Conservation (phyloP, 345 rosid species). For the Orychophragmus violaceus region DNA sequence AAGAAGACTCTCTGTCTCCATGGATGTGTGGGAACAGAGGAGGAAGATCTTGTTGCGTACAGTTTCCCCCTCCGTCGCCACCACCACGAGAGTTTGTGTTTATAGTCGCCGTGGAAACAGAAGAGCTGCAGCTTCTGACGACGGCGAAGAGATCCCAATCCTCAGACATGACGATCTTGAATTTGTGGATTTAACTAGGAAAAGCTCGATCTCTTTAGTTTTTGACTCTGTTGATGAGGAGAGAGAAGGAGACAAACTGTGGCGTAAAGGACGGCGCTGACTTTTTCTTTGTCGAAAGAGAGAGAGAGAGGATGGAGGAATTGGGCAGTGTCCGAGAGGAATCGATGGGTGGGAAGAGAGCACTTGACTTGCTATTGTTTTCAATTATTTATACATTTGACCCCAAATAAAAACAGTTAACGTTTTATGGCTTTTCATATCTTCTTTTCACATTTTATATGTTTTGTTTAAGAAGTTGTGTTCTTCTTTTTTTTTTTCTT, state of each 20-base stretch:
- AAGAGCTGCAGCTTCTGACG: slow-evolving; percentile 57
- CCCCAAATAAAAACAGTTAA: background rate
- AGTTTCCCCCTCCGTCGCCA: slow-evolving; percentile 32
- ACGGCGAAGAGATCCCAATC: slow-evolving; percentile 87
- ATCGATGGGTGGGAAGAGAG: slow-evolving; percentile 10
- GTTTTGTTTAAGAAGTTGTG: background rate
- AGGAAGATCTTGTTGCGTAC: slow-evolving; percentile 23
- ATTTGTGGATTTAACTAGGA: no score
- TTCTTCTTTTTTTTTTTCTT: background rate
- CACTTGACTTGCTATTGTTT: slow-evolving; percentile 41
- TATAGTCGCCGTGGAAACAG: background rate
- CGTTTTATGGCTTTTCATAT: slow-evolving; percentile 3
- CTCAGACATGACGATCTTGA: slow-evolving; percentile 36
- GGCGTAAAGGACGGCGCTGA: slow-evolving; percentile 68
- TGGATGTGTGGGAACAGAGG: slow-evolving; percentile 27
- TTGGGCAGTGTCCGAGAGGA: slow-evolving; percentile 5
- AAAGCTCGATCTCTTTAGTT: no score
- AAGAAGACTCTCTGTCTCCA: slow-evolving; percentile 22
- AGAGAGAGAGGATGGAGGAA: slow-evolving; percentile 10
- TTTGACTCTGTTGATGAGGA: slow-evolving; percentile 6
- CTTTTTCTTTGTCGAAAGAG: slow-evolving; percentile 43
- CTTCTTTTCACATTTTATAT: background rate
- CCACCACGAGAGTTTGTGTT: no score
- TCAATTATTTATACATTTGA: slow-evolving; percentile 48
- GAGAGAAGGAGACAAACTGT: slow-evolving; percentile 28